A percentile compares a stretch with the other conserved stretches of the same genome.
Evolutionary conservation across 2,329 filamentous ascomycete genomes (phyloP).

Genomic region (Fragosphaeria purpurea): DNA sequence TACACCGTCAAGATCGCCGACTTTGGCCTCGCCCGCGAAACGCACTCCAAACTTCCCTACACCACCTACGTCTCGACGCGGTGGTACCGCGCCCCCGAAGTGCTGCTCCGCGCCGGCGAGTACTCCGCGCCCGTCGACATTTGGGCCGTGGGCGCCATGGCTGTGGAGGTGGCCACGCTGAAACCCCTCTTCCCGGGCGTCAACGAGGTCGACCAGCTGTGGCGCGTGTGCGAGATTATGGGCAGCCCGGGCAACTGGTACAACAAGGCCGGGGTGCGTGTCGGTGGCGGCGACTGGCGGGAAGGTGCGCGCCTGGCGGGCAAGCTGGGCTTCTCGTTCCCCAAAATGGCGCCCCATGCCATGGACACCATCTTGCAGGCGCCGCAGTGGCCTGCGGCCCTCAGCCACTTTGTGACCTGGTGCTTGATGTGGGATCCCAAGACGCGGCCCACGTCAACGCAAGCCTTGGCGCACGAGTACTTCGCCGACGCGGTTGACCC

Average conservation of each 20-base stretch:
- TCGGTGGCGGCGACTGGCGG: slow-evolving; percentile 95
- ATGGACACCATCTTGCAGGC: slow-evolving; percentile 88
- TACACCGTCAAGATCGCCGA: slow-evolving; percentile 99
- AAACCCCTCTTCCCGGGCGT: slow-evolving; percentile 95
- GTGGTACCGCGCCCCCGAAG: slow-evolving; percentile 96
- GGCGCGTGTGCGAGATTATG: slow-evolving; percentile 99
- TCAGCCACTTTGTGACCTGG: slow-evolving; percentile 94
- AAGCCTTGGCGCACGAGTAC: slow-evolving; percentile 93
- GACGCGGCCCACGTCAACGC: slow-evolving; percentile 77
- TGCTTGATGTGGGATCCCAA: slow-evolving; percentile 99
- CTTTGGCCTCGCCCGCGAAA: slow-evolving; percentile 94
- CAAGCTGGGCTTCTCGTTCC: slow-evolving; percentile 96
- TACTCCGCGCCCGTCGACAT: slow-evolving; percentile 98
- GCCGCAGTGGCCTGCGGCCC: slow-evolving; percentile 81
- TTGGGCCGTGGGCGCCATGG: slow-evolving; percentile 98
- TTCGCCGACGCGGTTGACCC: slow-evolving; percentile 90
- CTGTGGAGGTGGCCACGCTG: slow-evolving; percentile 89
- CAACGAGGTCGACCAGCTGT: slow-evolving; percentile 98
- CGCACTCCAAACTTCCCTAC: slow-evolving; percentile 90
- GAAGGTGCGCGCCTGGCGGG: slow-evolving; percentile 86
- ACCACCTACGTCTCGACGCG: slow-evolving; percentile 97
- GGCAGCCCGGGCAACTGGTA: slow-evolving; percentile 98
- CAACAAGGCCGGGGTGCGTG: slow-evolving; percentile 74
- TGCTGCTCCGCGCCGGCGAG: slow-evolving; percentile 84
- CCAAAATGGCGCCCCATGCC: slow-evolving; percentile 96